Base-by-base conservation (phyloP, 1,284 basidiomycete species). In the Exobasidium cylindrosporum region DNA sequence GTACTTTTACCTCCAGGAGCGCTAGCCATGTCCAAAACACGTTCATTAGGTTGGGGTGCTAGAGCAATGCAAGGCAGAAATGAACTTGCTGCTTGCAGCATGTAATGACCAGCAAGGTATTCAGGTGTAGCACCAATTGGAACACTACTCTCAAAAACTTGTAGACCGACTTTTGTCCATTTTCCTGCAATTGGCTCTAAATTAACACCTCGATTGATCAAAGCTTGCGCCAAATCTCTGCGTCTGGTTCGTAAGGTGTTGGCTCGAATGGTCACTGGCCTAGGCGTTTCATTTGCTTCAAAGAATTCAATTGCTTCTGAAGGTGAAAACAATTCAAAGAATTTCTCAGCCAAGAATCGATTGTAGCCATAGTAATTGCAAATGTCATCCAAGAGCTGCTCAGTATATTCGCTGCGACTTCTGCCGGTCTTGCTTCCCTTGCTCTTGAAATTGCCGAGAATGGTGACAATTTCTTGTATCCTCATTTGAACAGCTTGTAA, bases 61-160 rank as follows among this genome's bases (percentile, higher is more conserved):
- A 99, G 87, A 1, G 96, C 92, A 70, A 98, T 94, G 72, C 97
- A 95, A 47, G 96, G 96, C n/a, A 99, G 85, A 85, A 99, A 97
- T 0, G 94, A 97, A 4, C 93, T 96, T 3, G 96, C 96, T 3
- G 96, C 92, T 83, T 99, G 96, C 21, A 98, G 89, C 91, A 99
- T 98, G 83, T 99, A 99, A 80, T 99, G 94, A 1, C 96, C 96
- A 0, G 95, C 93, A 40, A 99, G 87, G 81, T 99, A 99, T 82
- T 99, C 96, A 4, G 96, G 96, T 2, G 96, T 98, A 3, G 96
- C 96, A 78, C 79, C 79, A 43, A 99, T 90, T 1, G 96, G 96
- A 2, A 99, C 94, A 61, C 86, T 87, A 68, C 90, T 93, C 82
- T 98, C 96, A 77, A 98, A 98, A 1, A 99, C 89, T 81, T 98